Evolutionary conservation across 1,139 yeast species (phyloP), one percentile per base, ranked within the genome.

Genomic region (Saccharomycopsis hybrid): DNA sequence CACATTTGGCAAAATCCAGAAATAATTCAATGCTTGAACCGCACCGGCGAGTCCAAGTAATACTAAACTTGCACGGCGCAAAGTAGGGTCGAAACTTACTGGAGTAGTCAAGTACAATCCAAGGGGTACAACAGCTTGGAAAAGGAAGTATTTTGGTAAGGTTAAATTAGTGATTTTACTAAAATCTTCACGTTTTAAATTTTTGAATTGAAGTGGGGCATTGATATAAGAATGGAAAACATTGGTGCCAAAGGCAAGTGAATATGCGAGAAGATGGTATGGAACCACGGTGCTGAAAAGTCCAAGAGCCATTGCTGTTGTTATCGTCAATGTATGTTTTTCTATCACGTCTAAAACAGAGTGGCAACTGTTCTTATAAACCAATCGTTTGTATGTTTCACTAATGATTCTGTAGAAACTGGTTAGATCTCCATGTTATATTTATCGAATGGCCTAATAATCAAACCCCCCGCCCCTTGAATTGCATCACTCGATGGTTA

Each of bases 221-320:
- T 85, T 83, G 56, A 85, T 73, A 65, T 84, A 90, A 2, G 95
- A 83, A 66, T 92, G 94, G 72, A 87, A 88, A 1, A 86, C 70
- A 0, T 95, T 76, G 8, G 53, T 30, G 27, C 53, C 49, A 29
- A 18, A 40, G 49, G 49, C 38, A 46, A 52, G 37, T 7, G 54
- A 52, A 18, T 44, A 50, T 5, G 30, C 28, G 24, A 53, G 31
- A 9, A 55, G 29, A 40, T 52, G 55, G 27, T 33, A 44, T 30
- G 55, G 51, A 5, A 47, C 54, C 29, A 48, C 36, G 11, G 27
- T 47, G 38, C 30, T 25, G 33, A 47, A 43, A 4, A 47, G 11
- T 29, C 47, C 47, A 9, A 44, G n/a, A 37, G 31, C 46, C 46
- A 47, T 47, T 18, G 27, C 24, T 25, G 28, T 18, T 25, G 18